Conservation (phyloP, 2,329 filamentous ascomycete genomes). For the Fusarium chuoi region DNA sequence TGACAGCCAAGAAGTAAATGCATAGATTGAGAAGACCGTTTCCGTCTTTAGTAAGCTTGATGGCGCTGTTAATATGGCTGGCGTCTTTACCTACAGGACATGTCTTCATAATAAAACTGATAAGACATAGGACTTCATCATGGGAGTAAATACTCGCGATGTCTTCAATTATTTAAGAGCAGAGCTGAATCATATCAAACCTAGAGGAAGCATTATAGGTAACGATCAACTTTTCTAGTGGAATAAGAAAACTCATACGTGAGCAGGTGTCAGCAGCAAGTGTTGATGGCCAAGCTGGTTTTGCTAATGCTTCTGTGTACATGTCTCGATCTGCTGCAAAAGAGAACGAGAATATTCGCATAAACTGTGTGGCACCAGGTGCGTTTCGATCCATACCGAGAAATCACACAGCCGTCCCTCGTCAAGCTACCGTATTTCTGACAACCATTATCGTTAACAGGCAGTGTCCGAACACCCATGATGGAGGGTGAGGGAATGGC, state of each 20-base stretch:
- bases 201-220: background rate
- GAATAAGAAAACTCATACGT: background rate
- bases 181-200: background rate
- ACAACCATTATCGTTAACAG: background rate
- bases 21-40: background rate
- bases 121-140: background rate
- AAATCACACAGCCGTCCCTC: background rate
- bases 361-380: background rate
- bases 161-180: background rate
- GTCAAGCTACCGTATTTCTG: background rate
- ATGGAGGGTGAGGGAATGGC: background rate
- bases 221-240: accelerated
- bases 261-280: background rate
- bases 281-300: background rate
- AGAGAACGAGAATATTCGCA: background rate
- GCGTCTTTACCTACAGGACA: background rate
- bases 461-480: background rate
- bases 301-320: background rate
- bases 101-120: background rate
- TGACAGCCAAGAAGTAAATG: background rate
- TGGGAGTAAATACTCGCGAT: background rate
- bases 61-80: background rate
- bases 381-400: background rate
- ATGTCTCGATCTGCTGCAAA: background rate
- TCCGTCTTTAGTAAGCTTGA: background rate